A percentile compares a stretch with the other conserved stretches of the same genome.
phyloP scores from a whole-genome alignment of 306 rosid species.

The Medicago arabica region DNA sequence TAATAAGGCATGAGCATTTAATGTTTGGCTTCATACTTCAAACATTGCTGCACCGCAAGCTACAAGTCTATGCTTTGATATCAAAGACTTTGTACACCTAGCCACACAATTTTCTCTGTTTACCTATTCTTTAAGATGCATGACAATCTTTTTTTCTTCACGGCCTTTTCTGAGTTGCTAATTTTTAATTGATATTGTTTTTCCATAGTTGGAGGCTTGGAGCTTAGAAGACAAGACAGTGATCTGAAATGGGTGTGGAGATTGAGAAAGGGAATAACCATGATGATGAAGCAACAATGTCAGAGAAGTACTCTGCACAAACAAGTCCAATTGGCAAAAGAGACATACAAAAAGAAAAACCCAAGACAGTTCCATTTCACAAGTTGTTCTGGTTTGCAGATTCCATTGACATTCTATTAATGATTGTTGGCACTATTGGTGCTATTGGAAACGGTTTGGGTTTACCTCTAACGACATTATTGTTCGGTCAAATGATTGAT shows the following conservation, averaged over 20 bases:
- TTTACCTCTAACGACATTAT: conserved; percentile 73
- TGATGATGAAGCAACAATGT: conserved; percentile 45
- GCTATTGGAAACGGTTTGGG: conserved; percentile 74
- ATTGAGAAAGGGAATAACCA: conserved; percentile 11
- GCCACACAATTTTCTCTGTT: too few relatives aligned
- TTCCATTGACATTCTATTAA: conserved; percentile 62
- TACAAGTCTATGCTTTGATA: too few relatives aligned
- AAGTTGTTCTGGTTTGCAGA: conserved; percentile 83
- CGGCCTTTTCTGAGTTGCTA: too few relatives aligned
- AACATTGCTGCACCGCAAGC: too few relatives aligned
- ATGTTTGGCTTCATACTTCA: too few relatives aligned
- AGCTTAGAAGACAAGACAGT: not conserved
- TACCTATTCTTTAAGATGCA: too few relatives aligned
- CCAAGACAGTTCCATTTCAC: conserved; percentile 61
- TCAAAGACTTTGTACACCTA: too few relatives aligned
- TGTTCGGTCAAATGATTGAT: conserved; percentile 68
- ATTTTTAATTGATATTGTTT: conserved; percentile 9
- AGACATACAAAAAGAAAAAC: conserved; percentile 48
- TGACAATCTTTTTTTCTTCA: too few relatives aligned
- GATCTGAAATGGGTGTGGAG: conserved; percentile 55
- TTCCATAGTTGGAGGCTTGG: conserved; percentile 22
- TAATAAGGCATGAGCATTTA: too few relatives aligned
- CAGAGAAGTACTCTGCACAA: conserved; percentile 40
- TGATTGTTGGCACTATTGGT: conserved; percentile 69
- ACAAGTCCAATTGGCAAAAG: conserved; percentile 39